Percentiles rank a stretch among this genome's conserved stretches.
These are phyloP conservation scores for Aschersonia sp. DNA, from an alignment of 2,329 filamentous ascomycete genomes.

Conservation along the genomic window DNA sequence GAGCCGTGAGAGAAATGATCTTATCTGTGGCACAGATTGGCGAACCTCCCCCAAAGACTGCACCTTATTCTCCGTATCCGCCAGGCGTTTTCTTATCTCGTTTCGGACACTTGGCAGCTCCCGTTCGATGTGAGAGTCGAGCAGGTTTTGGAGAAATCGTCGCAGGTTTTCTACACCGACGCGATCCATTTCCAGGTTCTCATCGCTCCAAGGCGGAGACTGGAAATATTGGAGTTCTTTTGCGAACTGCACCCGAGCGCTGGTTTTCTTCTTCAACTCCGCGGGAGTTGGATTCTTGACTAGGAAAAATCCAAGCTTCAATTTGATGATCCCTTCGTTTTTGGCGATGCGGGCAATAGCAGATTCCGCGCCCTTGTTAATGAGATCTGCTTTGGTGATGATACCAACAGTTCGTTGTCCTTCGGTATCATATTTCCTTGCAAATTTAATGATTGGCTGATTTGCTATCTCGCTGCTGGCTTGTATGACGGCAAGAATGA, in stretches of 20 bases:
- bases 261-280: too few relatives aligned
- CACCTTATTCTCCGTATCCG: constrained; percentile 3
- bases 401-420: constrained; percentile 24
- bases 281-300: constrained; percentile 19
- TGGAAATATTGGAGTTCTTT: constrained; percentile 27
- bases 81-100: constrained; percentile 9
- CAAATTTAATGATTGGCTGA: constrained; percentile 19
- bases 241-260: too few relatives aligned
- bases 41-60: constrained; percentile 6
- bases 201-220: constrained; percentile 18
- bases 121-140: constrained; percentile 13
- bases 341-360: constrained; percentile 13
- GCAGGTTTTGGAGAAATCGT: constrained; percentile 10
- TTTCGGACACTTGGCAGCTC: constrained; percentile 13
- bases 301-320: constrained; percentile 21
- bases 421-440: constrained; percentile 15
- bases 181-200: constrained; percentile 7
- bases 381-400: constrained; percentile 26
- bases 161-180: constrained; percentile 8
- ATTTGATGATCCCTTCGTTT: constrained; percentile 23
- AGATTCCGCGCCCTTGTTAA: constrained; percentile 9
- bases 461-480: constrained; percentile 23
- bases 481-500: constrained; percentile 28
- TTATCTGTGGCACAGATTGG: constrained; percentile 6
- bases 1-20: constrained; percentile 8